Evolutionary conservation across 805 yeast genomes (phyloP).

Genomic region (Candida hungchunana): DNA sequence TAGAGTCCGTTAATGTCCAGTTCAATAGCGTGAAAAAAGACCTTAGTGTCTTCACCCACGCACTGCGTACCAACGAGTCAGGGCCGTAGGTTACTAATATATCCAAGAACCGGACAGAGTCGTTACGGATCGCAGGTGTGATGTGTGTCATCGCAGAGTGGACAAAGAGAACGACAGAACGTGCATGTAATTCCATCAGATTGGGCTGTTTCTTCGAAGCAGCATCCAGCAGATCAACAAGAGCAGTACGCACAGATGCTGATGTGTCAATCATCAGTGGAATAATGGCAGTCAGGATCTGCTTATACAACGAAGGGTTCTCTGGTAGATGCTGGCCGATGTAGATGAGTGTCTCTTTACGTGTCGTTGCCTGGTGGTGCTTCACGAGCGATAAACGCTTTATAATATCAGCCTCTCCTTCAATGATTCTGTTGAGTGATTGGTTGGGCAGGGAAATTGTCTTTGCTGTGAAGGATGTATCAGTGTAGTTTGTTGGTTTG

Average conservation of each 20-base stretch:
- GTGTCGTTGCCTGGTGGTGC: conserved; percentile 67
- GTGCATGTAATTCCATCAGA: conserved; percentile 56
- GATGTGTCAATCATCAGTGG: conserved; percentile 62
- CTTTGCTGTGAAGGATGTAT: conserved; percentile 78
- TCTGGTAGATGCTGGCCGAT: conserved; percentile 50
- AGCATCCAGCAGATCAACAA: conserved; percentile 43
- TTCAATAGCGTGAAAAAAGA: conserved; percentile 67
- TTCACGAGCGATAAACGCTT: conserved; percentile 66
- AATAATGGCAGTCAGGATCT: conserved; percentile 49
- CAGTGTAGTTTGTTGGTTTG: conserved; percentile 72
- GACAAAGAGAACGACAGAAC: conserved; percentile 63
- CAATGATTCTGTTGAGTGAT: conserved; percentile 25
- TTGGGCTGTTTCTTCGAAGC: conserved; percentile 48
- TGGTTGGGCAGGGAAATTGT: conserved; percentile 39
- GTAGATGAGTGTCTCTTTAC: conserved; percentile 63
- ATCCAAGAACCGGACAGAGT: conserved; percentile 64
- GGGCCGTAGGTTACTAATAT: conserved; percentile 53
- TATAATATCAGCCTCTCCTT: conserved; percentile 41
- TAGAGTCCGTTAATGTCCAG: conserved; percentile 52
- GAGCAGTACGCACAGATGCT: conserved; percentile 55
- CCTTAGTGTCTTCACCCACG: conserved; percentile 66
- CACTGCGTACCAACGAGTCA: conserved; percentile 51
- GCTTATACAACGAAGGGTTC: conserved; percentile 50
- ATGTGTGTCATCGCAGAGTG: conserved; percentile 95
- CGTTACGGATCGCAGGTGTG: conserved; percentile 66